Percentiles rank a stretch among this genome's conserved stretches.
Conservation (phyloP, 345 rosid species). For the Turritis glabra region DNA sequence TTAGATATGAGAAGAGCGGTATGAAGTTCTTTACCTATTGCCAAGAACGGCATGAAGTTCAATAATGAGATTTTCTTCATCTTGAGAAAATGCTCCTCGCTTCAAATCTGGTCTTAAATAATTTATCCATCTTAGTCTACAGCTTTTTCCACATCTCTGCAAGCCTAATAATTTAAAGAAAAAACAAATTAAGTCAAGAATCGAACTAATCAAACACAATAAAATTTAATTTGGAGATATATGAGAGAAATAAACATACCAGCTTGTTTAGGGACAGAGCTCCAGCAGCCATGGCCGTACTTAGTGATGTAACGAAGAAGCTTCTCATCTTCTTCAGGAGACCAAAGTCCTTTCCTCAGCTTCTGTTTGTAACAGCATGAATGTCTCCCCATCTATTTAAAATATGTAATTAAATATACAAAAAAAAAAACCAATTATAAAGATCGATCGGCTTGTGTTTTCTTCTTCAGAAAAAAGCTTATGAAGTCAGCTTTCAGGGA, state of each 20-base stretch:
- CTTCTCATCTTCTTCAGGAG: constrained; percentile 98
- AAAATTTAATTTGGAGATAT: background rate
- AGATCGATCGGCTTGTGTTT: constrained; percentile 8
- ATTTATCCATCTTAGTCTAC: constrained; percentile 95
- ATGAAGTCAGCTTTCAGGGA: constrained; percentile 31
- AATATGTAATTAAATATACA: background rate
- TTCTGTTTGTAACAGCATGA: constrained; percentile 98
- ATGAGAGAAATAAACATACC: constrained; percentile 35
- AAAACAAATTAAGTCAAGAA: background rate
- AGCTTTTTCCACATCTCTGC: constrained; percentile 98
- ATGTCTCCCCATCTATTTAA: constrained; percentile 83
- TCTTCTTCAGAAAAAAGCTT: constrained; percentile 21
- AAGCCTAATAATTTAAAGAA: constrained; percentile 49
- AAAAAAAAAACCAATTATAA: background rate
- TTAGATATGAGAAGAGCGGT: background rate
- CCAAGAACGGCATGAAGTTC: constrained; percentile 94
- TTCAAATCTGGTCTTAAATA: constrained; percentile 97
- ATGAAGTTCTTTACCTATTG: constrained; percentile 52
- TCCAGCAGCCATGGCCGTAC: constrained; percentile 97
- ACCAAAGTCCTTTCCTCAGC: constrained; percentile 98
- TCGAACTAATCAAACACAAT: background rate
- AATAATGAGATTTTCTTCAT: constrained; percentile 85
- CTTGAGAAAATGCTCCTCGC: constrained; percentile 91
- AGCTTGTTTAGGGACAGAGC: constrained; percentile 98
- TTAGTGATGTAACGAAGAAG: constrained; percentile 83